Evolutionary conservation across 371 early-diverging fungal genomes (phyloP), one percentile per base, ranked within the genome.

Genomic region (Mortierella polycephala): DNA sequence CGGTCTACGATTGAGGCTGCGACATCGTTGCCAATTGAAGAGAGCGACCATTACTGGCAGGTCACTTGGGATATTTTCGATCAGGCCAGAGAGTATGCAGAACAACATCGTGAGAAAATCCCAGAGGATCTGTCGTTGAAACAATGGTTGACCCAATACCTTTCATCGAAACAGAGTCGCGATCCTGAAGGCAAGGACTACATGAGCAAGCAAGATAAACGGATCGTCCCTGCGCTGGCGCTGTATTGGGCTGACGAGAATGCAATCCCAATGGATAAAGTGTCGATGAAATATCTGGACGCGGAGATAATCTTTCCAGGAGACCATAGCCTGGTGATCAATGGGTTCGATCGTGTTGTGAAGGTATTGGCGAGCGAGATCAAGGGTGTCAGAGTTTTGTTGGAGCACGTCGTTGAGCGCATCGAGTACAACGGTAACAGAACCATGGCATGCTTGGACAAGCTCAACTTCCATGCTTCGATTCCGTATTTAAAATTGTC

Each of bases 231-330:
- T 0, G 67, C 61, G 10, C 37, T 77, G 50, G 16, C 69, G 23
- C 50, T 65, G 64, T 77, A 77, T 21, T 77, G 65, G 64, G 79
- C 79, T 3, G 79, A 77, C 39, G 79, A 77, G 54, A 77, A 77
- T 60, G 79, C 79, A 7, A 77, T 77, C 40, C 72, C 79, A 18
- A 13, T 77, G 56, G 72, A 77, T 14, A 21, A 40, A 37, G 79
- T 64, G 55, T 67, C 79, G 1, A 60, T 81, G 58, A 81, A 81
- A 60, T 81, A 71, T 21, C 60, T 81, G 57, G 81, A 81, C 49
- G 64, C 81, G 5, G 81, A 81, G 40, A 51, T 67, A 9, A 65
- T 81, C 52, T 71, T 71, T 50, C 67, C 65, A 0, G 81, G 81
- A 7, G 81, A 81, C 18, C 81, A 81, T 47, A 54, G 71, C 16